Evolutionary conservation across 1,284 basidiomycete genomes (phyloP).

Genomic region (Pholiota adiposa): DNA sequence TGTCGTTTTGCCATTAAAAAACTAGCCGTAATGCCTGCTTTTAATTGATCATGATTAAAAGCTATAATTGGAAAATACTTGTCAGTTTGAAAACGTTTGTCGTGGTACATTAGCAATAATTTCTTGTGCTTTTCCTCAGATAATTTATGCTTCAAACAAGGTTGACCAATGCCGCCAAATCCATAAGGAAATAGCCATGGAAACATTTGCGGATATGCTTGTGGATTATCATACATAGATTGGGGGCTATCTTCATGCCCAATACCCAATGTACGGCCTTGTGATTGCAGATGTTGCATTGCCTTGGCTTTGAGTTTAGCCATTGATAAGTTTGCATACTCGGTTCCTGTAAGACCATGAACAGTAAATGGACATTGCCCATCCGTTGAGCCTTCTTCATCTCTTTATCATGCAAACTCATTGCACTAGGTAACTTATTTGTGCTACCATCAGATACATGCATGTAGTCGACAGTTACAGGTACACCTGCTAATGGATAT

Average conservation of each 20-base stretch:
- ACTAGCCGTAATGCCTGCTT: conserved; percentile 18
- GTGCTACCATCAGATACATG: no score
- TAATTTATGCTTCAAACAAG: conserved; percentile 10
- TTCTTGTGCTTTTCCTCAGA: conserved; percentile 27
- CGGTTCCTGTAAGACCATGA: conserved; percentile 31
- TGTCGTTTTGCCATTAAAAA: conserved; percentile 22
- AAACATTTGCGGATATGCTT: conserved; percentile 38
- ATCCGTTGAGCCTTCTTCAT: no score
- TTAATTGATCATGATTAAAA: conserved; percentile 40
- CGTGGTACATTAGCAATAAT: conserved; percentile 31
- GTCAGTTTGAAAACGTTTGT: conserved; percentile 32
- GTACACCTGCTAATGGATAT: no score
- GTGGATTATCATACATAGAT: conserved; percentile 36
- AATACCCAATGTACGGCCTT: conserved; percentile 25
- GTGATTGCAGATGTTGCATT: conserved; percentile 25
- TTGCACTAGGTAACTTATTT: no score
- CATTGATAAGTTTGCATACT: conserved; percentile 19
- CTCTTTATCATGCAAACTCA: no score
- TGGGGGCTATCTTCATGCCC: conserved; percentile 25
- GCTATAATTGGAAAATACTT: conserved; percentile 37
- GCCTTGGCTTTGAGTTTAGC: conserved; percentile 26
- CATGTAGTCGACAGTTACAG: no score
- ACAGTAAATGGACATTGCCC: no score
- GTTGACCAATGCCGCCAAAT: conserved; percentile 33
- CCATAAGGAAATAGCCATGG: conserved; percentile 46